phyloP scores from a whole-genome alignment of 352 stramenopile species.

The Phytophthora nicotianae region DNA sequence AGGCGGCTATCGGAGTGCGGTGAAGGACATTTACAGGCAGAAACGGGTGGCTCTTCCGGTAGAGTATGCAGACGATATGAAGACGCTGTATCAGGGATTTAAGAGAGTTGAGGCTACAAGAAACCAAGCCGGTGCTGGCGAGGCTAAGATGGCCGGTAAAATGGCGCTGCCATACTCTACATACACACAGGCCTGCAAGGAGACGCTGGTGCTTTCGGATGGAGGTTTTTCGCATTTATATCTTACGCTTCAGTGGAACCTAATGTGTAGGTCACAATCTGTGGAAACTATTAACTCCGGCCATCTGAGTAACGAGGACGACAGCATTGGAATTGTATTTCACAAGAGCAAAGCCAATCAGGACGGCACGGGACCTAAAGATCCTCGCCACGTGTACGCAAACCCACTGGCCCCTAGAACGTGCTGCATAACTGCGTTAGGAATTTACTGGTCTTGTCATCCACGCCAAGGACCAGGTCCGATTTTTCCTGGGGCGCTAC shows the following conservation, averaged over 20 bases:
- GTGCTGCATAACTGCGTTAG: constrained; percentile 8
- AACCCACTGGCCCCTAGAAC: constrained; percentile 3
- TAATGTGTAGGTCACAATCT: neutral
- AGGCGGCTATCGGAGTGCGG: too few relatives aligned
- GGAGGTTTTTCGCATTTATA: neutral
- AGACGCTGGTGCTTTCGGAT: neutral
- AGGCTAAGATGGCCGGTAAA: neutral
- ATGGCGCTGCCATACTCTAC: neutral
- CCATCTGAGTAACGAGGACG: constrained; percentile 3
- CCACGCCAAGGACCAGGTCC: constrained; percentile 1
- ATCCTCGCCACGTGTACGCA: neutral
- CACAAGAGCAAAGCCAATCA: constrained; percentile 33
- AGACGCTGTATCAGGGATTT: too few relatives aligned
- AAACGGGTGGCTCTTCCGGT: too few relatives aligned
- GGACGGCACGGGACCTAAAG: neutral
- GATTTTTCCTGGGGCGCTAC: constrained; percentile 3
- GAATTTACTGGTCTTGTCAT: constrained; percentile 5
- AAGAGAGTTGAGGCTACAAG: too few relatives aligned
- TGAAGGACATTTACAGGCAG: too few relatives aligned
- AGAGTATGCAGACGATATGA: too few relatives aligned
- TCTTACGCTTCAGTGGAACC: neutral
- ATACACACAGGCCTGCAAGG: neutral
- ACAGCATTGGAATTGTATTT: constrained; percentile 24
- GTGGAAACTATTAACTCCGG: neutral
- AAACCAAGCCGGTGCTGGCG: too few relatives aligned